Conservation (phyloP, 768 basidiomycete species). For the Floccularia luteovirens region DNA sequence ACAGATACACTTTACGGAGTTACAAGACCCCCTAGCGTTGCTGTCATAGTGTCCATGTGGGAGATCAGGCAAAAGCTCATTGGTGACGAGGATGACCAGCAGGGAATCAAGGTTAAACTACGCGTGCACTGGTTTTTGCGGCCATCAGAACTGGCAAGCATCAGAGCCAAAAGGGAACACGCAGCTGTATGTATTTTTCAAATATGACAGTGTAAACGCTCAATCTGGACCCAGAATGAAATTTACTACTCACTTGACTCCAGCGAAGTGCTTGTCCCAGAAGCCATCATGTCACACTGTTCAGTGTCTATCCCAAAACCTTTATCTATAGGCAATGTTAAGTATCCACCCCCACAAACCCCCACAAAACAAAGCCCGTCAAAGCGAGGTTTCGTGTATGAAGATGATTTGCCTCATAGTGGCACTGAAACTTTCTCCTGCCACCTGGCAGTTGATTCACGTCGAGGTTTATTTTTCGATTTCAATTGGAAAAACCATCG, state of each 20-base stretch:
- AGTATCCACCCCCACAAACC: slow-evolving; percentile 7
- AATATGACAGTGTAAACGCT: not conserved
- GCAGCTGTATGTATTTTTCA: slow-evolving; percentile 35
- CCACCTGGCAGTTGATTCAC: slow-evolving; percentile 47
- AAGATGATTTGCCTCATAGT: slow-evolving; percentile 12
- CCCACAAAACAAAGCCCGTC: slow-evolving; percentile 12
- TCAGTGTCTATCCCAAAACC: slow-evolving; percentile 25
- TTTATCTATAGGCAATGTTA: slow-evolving; percentile 6
- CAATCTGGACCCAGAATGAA: slow-evolving; percentile 47
- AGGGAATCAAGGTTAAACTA: slow-evolving; percentile 39
- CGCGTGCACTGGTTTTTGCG: slow-evolving; percentile 73
- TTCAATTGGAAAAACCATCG: slow-evolving; percentile 52
- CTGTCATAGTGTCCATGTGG: slow-evolving; percentile 68
- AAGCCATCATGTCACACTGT: slow-evolving; percentile 45
- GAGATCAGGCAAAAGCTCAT: slow-evolving; percentile 25
- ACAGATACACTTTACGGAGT: slow-evolving; percentile 32
- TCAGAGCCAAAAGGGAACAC: slow-evolving; percentile 55
- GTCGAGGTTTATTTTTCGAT: slow-evolving; percentile 53
- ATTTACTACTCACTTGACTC: slow-evolving; percentile 58
- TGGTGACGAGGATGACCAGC: slow-evolving; percentile 18
- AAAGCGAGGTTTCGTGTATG: slow-evolving; percentile 8
- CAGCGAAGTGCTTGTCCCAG: slow-evolving; percentile 40
- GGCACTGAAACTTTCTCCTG: slow-evolving; percentile 40
- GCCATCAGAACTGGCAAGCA: slow-evolving; percentile 52
- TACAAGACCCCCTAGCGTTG: slow-evolving; percentile 49